Base-by-base conservation (phyloP, 495 filamentous ascomycete species). In the Astrocystis sublimbata region DNA sequence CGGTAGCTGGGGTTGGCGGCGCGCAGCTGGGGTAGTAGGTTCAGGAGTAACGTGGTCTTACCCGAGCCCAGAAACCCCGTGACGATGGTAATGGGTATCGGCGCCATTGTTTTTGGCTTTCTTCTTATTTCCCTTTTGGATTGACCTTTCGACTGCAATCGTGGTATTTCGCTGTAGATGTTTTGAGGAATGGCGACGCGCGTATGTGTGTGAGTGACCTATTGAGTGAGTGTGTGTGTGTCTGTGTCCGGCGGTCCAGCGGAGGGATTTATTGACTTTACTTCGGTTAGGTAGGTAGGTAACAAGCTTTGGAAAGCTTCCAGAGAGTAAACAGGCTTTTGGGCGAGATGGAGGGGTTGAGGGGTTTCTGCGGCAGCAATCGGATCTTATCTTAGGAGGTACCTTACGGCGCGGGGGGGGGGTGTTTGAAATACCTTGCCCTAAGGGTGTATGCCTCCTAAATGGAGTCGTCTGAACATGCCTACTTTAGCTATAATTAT, bases 31-130 rank as follows among this genome's bases (percentile, higher is more conserved):
- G 92, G 91, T 71, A 96, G 79, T 38, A 97, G 87, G 74, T 93
- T 91, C 40, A 97, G 86, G 63, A 97, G 89, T 41, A 97, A 81
- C 8, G 94, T 96, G 2, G 93, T 97, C 77, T 97, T 97, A 49
- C 93, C 93, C 8, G 91, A 92, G 64, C 93, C 94, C 0, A 97
- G 83, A 76, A 97, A 98, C 67, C 94, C 94, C 3, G 94, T 98
- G 28, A 98, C 74, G 69, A 97, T 96, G 49, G 93, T 97, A 72
- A 97, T 87, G 35, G 93, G 92, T 65, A 91, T 93, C 23, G 90
- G 88, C 5, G 84, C 59, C 83, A 86, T 84, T 45, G 38, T 49
- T 7, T n/a, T n/a, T n/a, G n/a, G n/a, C n/a, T n/a, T n/a, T n/a
- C n/a, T n/a, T n/a, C n/a, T n/a, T n/a, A n/a, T n/a, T n/a, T n/a